Percentiles rank a stretch among this genome's conserved stretches.
These are phyloP conservation scores for Geranium brycei DNA, from an alignment of 345 rosid genomes.

Conservation along the genomic window DNA sequence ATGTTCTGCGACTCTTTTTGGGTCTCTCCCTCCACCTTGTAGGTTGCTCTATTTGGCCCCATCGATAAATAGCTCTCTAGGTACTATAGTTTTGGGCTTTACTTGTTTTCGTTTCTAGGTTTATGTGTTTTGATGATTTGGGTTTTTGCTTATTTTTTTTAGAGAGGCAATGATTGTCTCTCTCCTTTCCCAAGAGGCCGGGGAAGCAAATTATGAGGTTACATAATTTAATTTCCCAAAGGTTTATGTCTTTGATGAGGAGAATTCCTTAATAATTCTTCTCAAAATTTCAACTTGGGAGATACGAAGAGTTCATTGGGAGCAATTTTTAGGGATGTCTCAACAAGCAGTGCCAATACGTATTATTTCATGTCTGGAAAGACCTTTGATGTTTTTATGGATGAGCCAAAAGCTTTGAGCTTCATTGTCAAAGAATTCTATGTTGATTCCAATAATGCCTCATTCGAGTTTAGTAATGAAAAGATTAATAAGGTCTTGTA, in stretches of 20 bases:
- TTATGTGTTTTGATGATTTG: neutral
- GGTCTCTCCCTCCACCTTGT: slow-evolving; percentile 34
- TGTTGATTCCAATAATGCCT: too few species aligned
- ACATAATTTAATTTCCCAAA: too few species aligned
- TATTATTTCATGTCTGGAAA: too few species aligned
- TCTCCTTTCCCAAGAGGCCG: slow-evolving; percentile 7
- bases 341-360: neutral
- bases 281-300: slow-evolving; percentile 64
- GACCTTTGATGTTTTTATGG: slow-evolving; percentile 21
- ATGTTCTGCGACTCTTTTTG: slow-evolving; percentile 23
- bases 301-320: slow-evolving; percentile 28
- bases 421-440: slow-evolving; percentile 24
- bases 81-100: slow-evolving; percentile 15
- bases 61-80: slow-evolving; percentile 22
- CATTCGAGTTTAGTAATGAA: too few species aligned
- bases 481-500: too few species aligned
- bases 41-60: slow-evolving; percentile 25
- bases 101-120: neutral
- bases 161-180: too few species aligned
- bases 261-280: slow-evolving; percentile 31
- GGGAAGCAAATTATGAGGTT: slow-evolving; percentile 7
- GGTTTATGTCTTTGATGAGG: slow-evolving; percentile 9
- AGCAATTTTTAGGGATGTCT: slow-evolving; percentile 8
- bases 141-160: too few species aligned
- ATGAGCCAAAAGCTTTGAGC: slow-evolving; percentile 34